A percentile compares a stretch with the other conserved stretches of the same genome.
These are phyloP conservation scores for Globisporangium yorkense DNA, from an alignment of 352 stramenopile genomes.

Conservation along the genomic window DNA sequence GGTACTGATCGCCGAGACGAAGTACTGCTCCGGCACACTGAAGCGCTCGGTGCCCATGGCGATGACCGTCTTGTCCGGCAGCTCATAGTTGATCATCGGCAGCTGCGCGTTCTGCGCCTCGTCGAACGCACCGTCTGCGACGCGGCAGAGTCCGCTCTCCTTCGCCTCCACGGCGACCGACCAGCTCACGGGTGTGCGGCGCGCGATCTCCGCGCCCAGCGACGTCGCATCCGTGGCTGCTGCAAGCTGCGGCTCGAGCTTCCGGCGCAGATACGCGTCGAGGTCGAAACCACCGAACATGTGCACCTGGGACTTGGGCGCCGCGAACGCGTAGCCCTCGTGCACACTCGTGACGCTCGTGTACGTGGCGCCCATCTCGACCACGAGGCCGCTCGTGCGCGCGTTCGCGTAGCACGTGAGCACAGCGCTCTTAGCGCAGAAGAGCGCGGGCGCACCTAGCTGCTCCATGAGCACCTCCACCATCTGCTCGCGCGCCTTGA, in stretches of 20 bases:
- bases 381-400: slow-evolving; percentile 69
- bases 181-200: slow-evolving; percentile 25
- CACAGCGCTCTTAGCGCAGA: slow-evolving; percentile 78
- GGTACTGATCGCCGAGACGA: slow-evolving; percentile 24
- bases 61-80: slow-evolving; percentile 80
- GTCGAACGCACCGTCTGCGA: slow-evolving; percentile 65
- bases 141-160: slow-evolving; percentile 65
- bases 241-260: slow-evolving; percentile 38
- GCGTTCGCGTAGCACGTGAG: slow-evolving; percentile 81
- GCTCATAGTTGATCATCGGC: slow-evolving; percentile 72
- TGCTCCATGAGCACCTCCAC: slow-evolving; percentile 85
- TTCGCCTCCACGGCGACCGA: slow-evolving; percentile 64
- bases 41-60: slow-evolving; percentile 84
- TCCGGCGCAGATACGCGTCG: slow-evolving; percentile 52
- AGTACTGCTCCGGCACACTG: slow-evolving; percentile 88
- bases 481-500: slow-evolving; percentile 49
- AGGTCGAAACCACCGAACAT: slow-evolving; percentile 62
- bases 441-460: slow-evolving; percentile 61
- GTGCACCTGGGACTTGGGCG: slow-evolving; percentile 50
- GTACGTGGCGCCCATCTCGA: slow-evolving; percentile 76
- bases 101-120: slow-evolving; percentile 66
- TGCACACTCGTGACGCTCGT: slow-evolving; percentile 73
- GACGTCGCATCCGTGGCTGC: slow-evolving; percentile 10
- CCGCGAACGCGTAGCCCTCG: slow-evolving; percentile 70
- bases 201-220: slow-evolving; percentile 18